phyloP scores from a whole-genome alignment of 2,329 filamentous ascomycete species.

The Epichloe amarillans region DNA sequence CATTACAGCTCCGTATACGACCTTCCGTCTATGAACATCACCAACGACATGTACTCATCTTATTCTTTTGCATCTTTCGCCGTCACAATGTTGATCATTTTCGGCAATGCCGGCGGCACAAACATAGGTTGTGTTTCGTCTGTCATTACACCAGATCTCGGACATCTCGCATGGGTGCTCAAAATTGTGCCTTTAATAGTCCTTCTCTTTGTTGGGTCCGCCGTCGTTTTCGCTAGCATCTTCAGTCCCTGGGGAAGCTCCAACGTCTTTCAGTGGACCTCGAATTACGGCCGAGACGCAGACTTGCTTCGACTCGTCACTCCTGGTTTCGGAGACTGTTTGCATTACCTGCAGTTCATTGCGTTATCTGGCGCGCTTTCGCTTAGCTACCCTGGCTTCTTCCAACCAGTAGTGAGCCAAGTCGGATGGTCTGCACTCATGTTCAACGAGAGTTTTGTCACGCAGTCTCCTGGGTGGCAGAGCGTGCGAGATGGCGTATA shows the following conservation, averaged over 20 bases:
- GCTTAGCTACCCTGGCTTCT: constrained; percentile 85
- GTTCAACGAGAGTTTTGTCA: constrained; percentile 86
- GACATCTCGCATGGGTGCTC: constrained; percentile 53
- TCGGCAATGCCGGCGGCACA: constrained; percentile 52
- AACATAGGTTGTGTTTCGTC: constrained; percentile 69
- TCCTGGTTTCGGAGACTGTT: constrained; percentile 88
- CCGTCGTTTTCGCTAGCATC: constrained; percentile 72
- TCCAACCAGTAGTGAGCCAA: constrained; percentile 80
- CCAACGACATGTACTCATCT: constrained; percentile 61
- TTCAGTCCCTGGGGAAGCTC: constrained; percentile 89
- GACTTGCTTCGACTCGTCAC: constrained; percentile 87
- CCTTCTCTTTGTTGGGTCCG: constrained; percentile 65
- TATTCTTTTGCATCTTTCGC: constrained; percentile 80
- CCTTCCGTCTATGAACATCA: constrained; percentile 61
- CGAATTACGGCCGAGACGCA: constrained; percentile 89
- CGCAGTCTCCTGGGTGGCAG: constrained; percentile 48
- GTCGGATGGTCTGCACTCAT: constrained; percentile 79
- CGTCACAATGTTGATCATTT: constrained; percentile 58
- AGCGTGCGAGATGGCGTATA: constrained; percentile 80
- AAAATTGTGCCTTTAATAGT: constrained; percentile 67
- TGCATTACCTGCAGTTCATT: constrained; percentile 93
- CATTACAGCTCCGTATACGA: constrained; percentile 12
- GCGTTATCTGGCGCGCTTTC: constrained; percentile 77
- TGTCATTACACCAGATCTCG: constrained; percentile 74
- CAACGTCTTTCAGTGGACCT: constrained; percentile 91